phyloP scores from a whole-genome alignment of 768 basidiomycete species.

The Crucibulum laeve region DNA sequence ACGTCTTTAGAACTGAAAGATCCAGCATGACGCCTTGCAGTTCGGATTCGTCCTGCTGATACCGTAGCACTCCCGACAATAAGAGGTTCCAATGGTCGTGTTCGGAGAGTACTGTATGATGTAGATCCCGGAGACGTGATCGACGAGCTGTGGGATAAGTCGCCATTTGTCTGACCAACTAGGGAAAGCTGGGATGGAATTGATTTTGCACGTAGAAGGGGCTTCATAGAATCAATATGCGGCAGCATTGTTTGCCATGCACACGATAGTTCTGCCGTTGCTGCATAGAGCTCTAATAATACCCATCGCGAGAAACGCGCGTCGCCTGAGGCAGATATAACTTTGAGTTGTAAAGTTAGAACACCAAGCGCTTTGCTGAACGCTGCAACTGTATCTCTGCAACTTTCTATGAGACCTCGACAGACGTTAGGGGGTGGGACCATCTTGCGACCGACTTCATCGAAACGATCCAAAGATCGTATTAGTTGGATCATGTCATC shows the following conservation, averaged over 20 bases:
- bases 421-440: constrained; percentile 71
- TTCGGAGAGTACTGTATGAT: constrained; percentile 20
- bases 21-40: constrained; percentile 81
- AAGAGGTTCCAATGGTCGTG: constrained; percentile 19
- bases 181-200: constrained; percentile 6
- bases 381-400: constrained; percentile 76
- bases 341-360: constrained; percentile 74
- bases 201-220: constrained; percentile 23
- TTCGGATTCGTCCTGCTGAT: constrained; percentile 39
- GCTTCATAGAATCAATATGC: constrained; percentile 65
- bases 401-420: constrained; percentile 74
- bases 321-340: constrained; percentile 71
- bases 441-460: constrained; percentile 66
- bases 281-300: constrained; percentile 83
- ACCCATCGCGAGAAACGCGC: constrained; percentile 86
- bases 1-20: constrained; percentile 94
- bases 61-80: constrained; percentile 15
- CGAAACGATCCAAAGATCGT: constrained; percentile 87
- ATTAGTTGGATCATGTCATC: constrained; percentile 80
- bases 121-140: too few relatives aligned
- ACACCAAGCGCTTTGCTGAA: constrained; percentile 89
- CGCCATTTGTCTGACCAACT: constrained; percentile 10
- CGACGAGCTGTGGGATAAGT: background rate
- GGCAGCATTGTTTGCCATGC: constrained; percentile 81
- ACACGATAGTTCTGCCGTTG: constrained; percentile 79